Evolutionary conservation across 2,329 filamentous ascomycete genomes (phyloP), one percentile per base, ranked within the genome.

Genomic region (Sclerotinia nivalis): DNA sequence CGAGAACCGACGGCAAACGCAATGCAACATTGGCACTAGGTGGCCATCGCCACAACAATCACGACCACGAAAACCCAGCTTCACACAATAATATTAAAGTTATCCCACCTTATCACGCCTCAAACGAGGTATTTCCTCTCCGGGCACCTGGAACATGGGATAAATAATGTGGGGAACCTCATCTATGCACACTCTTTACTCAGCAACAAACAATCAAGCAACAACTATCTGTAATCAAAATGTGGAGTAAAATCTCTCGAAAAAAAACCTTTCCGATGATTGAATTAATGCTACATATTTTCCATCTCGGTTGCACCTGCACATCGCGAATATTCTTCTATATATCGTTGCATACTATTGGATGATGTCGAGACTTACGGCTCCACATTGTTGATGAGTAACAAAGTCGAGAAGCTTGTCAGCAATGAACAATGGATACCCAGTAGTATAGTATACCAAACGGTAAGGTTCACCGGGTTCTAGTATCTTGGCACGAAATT

Each of bases 311-410:
- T 28, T 4, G 28, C 31, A 31, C 25, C 20, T 22, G 10, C 40
- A 43, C 13, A 43, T 43, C 4, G 13, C 13, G 40, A 15, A 62
- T 9, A 9, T 34, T 15, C 34, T 0, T 13, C 13, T 25, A 18
- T 22, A 2, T 5, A 15, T 18, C n/a, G 1, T n/a, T 6, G 1
- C 25, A 34, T 47, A 1, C 34, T 12, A 49, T 62, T 62, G 59
- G 59, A n/a, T 7, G 13, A 13, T 62, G 18, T 13, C 10, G 40
- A 15, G 43, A 15, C 15, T 28, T 15, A n/a, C 20, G 12, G 9
- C 59, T 62, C 59, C 59, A 49, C 22, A 49, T 7, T 61, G 9
- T 18, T 61, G 59, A 61, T 61, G 59, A 61, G 43, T 61, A 61
- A 61, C 59, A 61, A 7, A 0, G 9, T 49, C 13, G 45, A 28